Evolutionary conservation across 352 stramenopile species (phyloP).

Genomic region (Phytophthora brassicae): DNA sequence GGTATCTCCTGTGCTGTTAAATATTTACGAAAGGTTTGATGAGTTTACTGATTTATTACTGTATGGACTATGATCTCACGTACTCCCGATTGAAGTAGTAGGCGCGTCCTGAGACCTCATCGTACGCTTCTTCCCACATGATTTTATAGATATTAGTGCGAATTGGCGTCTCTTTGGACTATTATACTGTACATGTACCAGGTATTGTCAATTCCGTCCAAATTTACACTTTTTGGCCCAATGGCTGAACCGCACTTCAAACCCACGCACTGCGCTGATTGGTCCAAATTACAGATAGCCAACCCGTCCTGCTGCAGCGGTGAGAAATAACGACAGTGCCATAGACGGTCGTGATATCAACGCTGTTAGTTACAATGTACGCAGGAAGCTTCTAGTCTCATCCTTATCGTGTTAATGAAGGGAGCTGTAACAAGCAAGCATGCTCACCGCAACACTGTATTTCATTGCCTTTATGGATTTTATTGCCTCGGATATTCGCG

Average conservation of each 20-base stretch:
- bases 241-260: not conserved
- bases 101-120: constrained; percentile 32
- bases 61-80: not conserved
- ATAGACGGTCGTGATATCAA: too few relatives aligned
- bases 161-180: constrained; percentile 9
- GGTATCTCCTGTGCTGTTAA: constrained; percentile 57
- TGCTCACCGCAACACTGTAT: not conserved
- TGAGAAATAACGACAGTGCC: too few relatives aligned
- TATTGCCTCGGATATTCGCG: not conserved
- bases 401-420: not conserved
- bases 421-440: not conserved
- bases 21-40: not conserved
- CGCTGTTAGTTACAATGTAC: too few relatives aligned
- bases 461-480: not conserved
- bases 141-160: not conserved
- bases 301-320: not conserved
- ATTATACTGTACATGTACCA: too few relatives aligned
- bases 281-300: not conserved
- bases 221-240: not conserved
- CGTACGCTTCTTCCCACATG: constrained; percentile 60
- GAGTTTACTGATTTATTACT: not conserved
- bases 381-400: too few relatives aligned
- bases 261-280: not conserved
- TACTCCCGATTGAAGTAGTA: constrained; percentile 70
- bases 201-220: not conserved